Conservation (phyloP, 108 stramenopile species). For the Bacterosira constricta region DNA sequence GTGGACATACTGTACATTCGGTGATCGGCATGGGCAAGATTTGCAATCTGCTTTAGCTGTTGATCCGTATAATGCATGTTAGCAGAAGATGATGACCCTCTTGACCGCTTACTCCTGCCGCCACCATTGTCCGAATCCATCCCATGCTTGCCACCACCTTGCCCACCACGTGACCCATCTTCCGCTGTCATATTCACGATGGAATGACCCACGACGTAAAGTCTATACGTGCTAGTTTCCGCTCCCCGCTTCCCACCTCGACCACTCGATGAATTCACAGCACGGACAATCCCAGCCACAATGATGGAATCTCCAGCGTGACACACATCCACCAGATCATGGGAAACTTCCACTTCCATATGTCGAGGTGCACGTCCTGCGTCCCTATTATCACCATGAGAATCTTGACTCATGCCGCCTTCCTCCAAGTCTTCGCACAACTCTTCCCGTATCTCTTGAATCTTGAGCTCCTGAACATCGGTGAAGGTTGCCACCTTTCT, state of each 20-base stretch:
- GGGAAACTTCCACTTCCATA: constrained; percentile 83
- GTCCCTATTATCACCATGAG: constrained; percentile 21
- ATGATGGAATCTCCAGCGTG: constrained; percentile 95
- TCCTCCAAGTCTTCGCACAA: constrained; percentile 26
- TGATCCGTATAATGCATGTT: constrained; percentile 59
- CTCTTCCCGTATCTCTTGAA: constrained; percentile 94
- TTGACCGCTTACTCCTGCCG: constrained; percentile 36
- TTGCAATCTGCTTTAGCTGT: constrained; percentile 72
- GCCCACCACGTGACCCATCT: constrained; percentile 45
- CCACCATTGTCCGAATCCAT: constrained; percentile 10
- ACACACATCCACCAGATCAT: constrained; percentile 93
- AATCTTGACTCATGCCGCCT: neutral
- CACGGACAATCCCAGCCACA: constrained; percentile 86
- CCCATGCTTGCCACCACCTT: constrained; percentile 16
- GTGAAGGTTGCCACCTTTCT: constrained; percentile 84
- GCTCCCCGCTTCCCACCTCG: constrained; percentile 80
- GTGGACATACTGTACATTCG: constrained; percentile 71
- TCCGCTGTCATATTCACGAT: constrained; percentile 72
- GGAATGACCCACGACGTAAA: constrained; percentile 90
- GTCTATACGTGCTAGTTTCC: constrained; percentile 85
- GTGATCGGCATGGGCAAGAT: constrained; percentile 90
- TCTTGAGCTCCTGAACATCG: constrained; percentile 90
- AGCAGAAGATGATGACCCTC: constrained; percentile 24
- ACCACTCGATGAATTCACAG: constrained; percentile 90
- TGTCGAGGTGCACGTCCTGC: constrained; percentile 87